Base-by-base conservation (phyloP, 768 basidiomycete species). In the Tylopilus rubrobrunneus region DNA sequence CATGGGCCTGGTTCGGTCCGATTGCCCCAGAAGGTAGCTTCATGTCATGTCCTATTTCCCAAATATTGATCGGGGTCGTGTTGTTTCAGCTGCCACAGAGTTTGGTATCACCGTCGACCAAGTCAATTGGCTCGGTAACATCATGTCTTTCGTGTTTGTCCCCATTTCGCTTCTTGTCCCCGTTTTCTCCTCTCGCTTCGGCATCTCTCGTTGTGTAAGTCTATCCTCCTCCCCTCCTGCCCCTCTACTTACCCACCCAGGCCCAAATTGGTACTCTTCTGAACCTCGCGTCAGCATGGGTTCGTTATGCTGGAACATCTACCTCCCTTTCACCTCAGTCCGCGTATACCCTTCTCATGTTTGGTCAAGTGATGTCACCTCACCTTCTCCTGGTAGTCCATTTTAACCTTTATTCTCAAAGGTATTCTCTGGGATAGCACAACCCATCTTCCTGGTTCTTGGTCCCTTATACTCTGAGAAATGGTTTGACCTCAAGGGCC, bases 1-100 rank as follows among this genome's bases (percentile, higher is more conserved):
- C 78, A 7, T 84, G 83, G 80, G 78, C 86, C 4, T 93, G 89
- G 89, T 93, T 92, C 62, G 89, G 90, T 4, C 87, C 91, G 4
- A 92, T 94, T 50, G 74, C 90, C 0, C 83, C 82, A 40, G 67
- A 84, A 60, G 75, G 89, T 90, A 45, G 75, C 56, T 29, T 15
- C 9, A 21, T n/a, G 1, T 2, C 4, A 1, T 29, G 3, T 7
- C 21, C 19, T 9, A 10, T 51, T 4, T 17, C 17, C 15, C 19
- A 11, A 28, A n/a, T 17, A 10, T 6, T 23, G 5, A 41, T 23
- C 27, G 39, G 3, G n/a, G 39, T 19, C 39, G 7, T 39, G n/a
- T 21, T 40, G 36, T 40, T 56, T n/a, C 41, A 90, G 87, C 79
- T 60, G 78, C 80, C 11, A 59, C 62, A 4, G 82, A 87, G 36